Percentiles rank a stretch among this genome's conserved stretches.
phyloP scores from a whole-genome alignment of 768 basidiomycete genomes.

The Rhizopogon sp. region DNA sequence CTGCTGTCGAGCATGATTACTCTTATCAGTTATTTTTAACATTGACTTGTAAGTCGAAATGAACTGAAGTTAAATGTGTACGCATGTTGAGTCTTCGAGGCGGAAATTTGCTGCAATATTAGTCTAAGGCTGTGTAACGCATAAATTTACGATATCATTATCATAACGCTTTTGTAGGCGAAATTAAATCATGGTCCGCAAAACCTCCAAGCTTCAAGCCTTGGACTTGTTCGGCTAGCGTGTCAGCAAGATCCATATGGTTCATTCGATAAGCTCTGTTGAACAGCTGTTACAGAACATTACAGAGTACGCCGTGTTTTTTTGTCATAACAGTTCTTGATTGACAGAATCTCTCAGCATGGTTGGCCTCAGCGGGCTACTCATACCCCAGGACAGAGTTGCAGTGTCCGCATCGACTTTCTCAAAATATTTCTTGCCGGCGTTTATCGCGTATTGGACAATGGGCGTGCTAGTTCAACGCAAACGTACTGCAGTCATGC shows the following conservation, averaged over 20 bases:
- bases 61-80: too few relatives aligned
- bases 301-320: background rate
- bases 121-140: too few relatives aligned
- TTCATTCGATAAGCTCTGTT: background rate
- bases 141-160: too few relatives aligned
- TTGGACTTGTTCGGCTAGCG: slow-evolving; percentile 3
- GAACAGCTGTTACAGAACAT: background rate
- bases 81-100: too few relatives aligned
- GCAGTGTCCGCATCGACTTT: slow-evolving; percentile 23
- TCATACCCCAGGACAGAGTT: slow-evolving; percentile 2
- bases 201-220: background rate
- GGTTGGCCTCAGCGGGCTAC: background rate
- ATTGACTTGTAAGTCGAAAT: too few relatives aligned
- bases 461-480: slow-evolving; percentile 50
- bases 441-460: slow-evolving; percentile 40
- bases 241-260: too few relatives aligned
- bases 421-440: slow-evolving; percentile 34
- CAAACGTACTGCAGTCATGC: slow-evolving; percentile 29
- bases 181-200: too few relatives aligned
- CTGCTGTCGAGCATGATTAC: background rate
- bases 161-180: too few relatives aligned
- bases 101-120: background rate
- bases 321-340: background rate
- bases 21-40: background rate
- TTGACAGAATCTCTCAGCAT: background rate